Percentiles rank a stretch among this genome's conserved stretches.
Evolutionary conservation across 2,329 filamentous ascomycete species (phyloP).

Genomic region (Uncinocarpus reesii): DNA sequence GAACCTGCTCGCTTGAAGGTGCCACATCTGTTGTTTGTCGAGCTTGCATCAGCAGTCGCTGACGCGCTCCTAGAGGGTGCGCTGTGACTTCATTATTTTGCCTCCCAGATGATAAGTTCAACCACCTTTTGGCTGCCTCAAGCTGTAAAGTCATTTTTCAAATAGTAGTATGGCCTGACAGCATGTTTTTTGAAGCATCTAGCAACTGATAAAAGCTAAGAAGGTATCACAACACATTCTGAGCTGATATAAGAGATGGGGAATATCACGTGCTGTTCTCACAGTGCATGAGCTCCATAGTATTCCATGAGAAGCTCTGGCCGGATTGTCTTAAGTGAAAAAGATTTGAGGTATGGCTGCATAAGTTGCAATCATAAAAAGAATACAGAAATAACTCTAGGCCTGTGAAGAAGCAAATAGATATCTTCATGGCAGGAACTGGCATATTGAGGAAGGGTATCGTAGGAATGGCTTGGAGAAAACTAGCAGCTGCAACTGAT

Average conservation of each 20-base stretch:
- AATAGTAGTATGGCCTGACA: background rate
- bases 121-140: background rate
- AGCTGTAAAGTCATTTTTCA: background rate
- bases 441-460: background rate
- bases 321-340: background rate
- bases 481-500: no score
- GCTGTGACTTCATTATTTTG: background rate
- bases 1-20: constrained; percentile 1
- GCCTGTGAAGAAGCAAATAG: background rate
- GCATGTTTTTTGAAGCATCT: background rate
- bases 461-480: no score
- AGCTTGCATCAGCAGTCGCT: background rate
- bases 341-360: background rate
- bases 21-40: background rate
- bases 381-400: background rate
- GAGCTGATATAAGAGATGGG: background rate
- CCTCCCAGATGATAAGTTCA: background rate
- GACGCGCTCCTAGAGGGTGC: background rate
- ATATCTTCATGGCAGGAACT: background rate
- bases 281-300: background rate
- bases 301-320: background rate
- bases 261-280: constrained; percentile 2
- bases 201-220: background rate
- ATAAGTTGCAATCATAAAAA: background rate
- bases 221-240: background rate